Evolutionary conservation across 768 basidiomycete species (phyloP), one percentile per base, ranked within the genome.

Genomic region (Mycena belliarum): DNA sequence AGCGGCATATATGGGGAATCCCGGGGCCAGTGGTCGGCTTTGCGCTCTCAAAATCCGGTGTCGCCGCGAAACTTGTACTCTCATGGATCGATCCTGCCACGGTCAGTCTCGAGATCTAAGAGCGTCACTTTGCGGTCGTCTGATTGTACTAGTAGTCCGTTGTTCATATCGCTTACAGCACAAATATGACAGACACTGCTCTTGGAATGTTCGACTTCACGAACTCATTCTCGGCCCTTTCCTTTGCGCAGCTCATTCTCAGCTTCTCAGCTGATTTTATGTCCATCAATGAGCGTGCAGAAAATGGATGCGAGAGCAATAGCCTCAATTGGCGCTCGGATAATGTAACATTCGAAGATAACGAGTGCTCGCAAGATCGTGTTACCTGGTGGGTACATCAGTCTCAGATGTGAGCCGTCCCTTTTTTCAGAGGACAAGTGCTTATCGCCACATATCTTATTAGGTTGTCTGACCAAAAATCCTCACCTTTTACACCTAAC

Each of bases 261-360:
- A 25, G 35, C 26, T 35, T 55, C 14, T 40, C 38, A 2, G 3
- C 25, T 4, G 23, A 41, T 18, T 48, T 55, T 21, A 6, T 47
- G 2, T 8, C 21, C 25, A 46, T 54, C 20, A 23, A 25, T 29
- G 46, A 49, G 26, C 40, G 25, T 23, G 25, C 38, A 29, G 24
- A 9, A 9, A 21, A 26, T 24, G 21, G 14, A 20, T 55, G 46
- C 47, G 23, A 41, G 15, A 55, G 41, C 40, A 49, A 55, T 35
- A 35, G 33, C 10, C 47, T 55, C 6, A 21, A 55, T 55, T 55
- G 54, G 54, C 54, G 40, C 46, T 16, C 28, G 8, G 54, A 55
- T 43, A 55, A 41, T 14, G 7, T 35, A 14, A 32, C 12, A 6
- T 6, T 6, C 29, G 29, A 32, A 32, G 29, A 32, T n/a, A n/a